A percentile compares a stretch with the other conserved stretches of the same genome.
Evolutionary conservation across 495 filamentous ascomycete genomes (phyloP).

Genomic region (Annulohypoxylon maeteangense): DNA sequence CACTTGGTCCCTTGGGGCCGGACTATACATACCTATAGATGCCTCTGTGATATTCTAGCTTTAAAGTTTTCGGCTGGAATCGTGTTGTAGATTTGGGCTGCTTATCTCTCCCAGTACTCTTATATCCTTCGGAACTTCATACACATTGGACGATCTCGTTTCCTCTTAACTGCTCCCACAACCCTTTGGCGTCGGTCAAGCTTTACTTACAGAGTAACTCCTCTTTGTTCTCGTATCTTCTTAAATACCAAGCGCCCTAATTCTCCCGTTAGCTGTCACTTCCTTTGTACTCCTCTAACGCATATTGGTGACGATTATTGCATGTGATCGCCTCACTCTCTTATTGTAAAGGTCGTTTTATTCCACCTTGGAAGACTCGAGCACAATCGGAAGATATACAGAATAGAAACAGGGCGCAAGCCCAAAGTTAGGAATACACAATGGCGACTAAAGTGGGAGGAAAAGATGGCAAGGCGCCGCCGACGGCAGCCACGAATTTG

Average conservation of each 20-base stretch:
- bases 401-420: slow-evolving; percentile 33
- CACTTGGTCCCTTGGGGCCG: slow-evolving; percentile 11
- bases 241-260: not conserved
- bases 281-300: slow-evolving; percentile 5
- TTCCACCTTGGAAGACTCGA: not conserved
- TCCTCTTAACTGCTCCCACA: not conserved
- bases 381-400: not conserved
- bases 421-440: slow-evolving; percentile 17
- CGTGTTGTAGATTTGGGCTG: slow-evolving; percentile 21
- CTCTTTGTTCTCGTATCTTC: slow-evolving; percentile 16
- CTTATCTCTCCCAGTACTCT: not conserved
- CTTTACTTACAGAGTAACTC: not conserved
- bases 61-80: slow-evolving; percentile 2
- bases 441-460: slow-evolving; percentile 63
- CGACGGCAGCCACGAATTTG: slow-evolving; percentile 89
- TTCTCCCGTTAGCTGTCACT: not conserved
- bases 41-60: slow-evolving; percentile 16
- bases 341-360: not conserved
- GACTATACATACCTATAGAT: slow-evolving; percentile 27
- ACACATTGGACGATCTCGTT: slow-evolving; percentile 1
- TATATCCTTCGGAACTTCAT: not conserved
- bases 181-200: not conserved
- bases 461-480: slow-evolving; percentile 77
- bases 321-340: slow-evolving; percentile 22
- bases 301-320: slow-evolving; percentile 26